These are phyloP conservation scores for Colletotrichum scovillei DNA, from an alignment of 2,329 filamentous ascomycete genomes.

Conservation along the genomic window DNA sequence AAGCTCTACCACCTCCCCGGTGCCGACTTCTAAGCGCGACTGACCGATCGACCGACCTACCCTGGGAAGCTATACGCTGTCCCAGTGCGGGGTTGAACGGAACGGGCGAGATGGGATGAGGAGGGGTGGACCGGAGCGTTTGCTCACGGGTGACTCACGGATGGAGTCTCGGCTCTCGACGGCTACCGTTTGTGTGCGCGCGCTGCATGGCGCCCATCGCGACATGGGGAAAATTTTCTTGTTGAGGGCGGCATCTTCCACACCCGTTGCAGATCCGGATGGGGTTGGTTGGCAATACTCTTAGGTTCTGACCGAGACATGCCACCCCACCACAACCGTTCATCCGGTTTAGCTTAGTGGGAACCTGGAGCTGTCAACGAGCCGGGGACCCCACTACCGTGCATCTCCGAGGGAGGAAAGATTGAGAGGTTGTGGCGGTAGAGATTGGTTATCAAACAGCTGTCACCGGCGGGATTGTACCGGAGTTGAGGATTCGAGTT, in stretches of 20 bases:
- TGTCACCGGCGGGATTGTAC: slow-evolving; percentile 24
- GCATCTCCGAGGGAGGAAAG: slow-evolving; percentile 22
- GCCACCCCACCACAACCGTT: slow-evolving; percentile 8
- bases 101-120: background rate
- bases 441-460: slow-evolving; percentile 23
- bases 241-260: slow-evolving; percentile 22
- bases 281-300: slow-evolving; percentile 19
- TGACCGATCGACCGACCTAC: background rate
- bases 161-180: background rate
- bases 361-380: slow-evolving; percentile 1
- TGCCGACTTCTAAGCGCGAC: slow-evolving; percentile 8
- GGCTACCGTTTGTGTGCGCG: background rate
- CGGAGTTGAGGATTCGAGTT: slow-evolving; percentile 29
- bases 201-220: background rate
- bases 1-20: slow-evolving; percentile 72
- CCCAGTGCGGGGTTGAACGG: background rate
- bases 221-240: slow-evolving; percentile 31
- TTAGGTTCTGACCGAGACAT: slow-evolving; percentile 26
- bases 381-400: slow-evolving; percentile 16
- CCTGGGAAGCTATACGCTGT: background rate
- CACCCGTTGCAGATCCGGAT: slow-evolving; percentile 24
- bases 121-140: background rate
- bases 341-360: slow-evolving; percentile 24
- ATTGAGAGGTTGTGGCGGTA: background rate
- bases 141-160: slow-evolving; percentile 17